A percentile compares a stretch with the other conserved stretches of the same genome.
phyloP scores from a whole-genome alignment of 768 basidiomycete genomes.

The Rhodotorula toruloides region DNA sequence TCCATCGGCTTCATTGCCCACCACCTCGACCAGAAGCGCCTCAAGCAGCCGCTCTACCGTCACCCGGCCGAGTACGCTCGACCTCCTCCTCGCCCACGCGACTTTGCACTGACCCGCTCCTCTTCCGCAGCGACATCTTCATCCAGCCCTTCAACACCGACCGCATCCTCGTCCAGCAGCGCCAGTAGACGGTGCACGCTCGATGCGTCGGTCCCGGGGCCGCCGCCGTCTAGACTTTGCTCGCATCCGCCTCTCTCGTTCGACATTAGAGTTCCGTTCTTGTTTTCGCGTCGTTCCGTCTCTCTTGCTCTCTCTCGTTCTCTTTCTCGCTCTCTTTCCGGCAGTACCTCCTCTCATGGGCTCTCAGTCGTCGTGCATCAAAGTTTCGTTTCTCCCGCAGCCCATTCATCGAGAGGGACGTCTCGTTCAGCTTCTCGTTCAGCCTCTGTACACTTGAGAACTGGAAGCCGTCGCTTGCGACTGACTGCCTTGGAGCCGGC shows the following conservation, averaged over 20 bases:
- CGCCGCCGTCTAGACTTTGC: neutral
- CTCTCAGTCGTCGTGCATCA: no score
- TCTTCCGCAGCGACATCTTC: slow-evolving; percentile 17
- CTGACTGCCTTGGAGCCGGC: slow-evolving; percentile 58
- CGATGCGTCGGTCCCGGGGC: neutral
- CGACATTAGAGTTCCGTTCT: no score
- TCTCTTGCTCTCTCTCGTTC: no score
- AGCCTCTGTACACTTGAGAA: slow-evolving; percentile 63
- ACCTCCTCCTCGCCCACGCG: neutral
- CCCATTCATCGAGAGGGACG: no score
- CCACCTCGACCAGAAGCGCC: slow-evolving; percentile 74
- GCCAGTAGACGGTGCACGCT: slow-evolving; percentile 9
- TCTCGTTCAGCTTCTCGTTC: no score
- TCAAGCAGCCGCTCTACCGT: slow-evolving; percentile 56
- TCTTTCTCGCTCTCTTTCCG: no score
- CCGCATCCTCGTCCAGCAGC: slow-evolving; percentile 33
- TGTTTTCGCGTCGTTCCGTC: no score
- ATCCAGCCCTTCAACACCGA: slow-evolving; percentile 21
- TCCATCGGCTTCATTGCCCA: slow-evolving; percentile 73
- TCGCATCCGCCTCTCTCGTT: neutral
- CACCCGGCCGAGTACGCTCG: slow-evolving; percentile 31
- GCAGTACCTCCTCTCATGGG: no score
- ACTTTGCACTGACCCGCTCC: neutral
- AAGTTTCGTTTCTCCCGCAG: no score
- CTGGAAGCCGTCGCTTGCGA: slow-evolving; percentile 57